Evolutionary conservation across 2,329 filamentous ascomycete species (phyloP).

Genomic region (Colletotrichum brevisporum): DNA sequence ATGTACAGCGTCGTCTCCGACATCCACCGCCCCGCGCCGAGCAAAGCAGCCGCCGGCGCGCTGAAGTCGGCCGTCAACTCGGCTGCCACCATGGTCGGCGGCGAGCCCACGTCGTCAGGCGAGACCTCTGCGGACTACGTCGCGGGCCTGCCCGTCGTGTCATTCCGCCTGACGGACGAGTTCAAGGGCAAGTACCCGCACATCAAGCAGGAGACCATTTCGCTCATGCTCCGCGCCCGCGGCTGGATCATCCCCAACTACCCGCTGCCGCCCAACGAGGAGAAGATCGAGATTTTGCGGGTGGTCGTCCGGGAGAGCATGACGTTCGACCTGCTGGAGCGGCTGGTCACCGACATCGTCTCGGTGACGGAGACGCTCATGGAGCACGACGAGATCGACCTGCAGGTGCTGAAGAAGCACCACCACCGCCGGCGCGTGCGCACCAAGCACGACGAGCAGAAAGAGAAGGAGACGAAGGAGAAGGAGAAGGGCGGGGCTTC

Average conservation of each 20-base stretch:
- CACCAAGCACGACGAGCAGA: conserved; percentile 33
- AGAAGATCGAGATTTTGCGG: conserved; percentile 75
- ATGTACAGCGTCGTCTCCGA: conserved; percentile 77
- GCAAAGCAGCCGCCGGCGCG: conserved; percentile 36
- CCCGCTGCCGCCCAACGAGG: conserved; percentile 72
- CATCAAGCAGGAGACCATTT: conserved; percentile 75
- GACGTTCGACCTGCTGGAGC: conserved; percentile 77
- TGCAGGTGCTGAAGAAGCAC: conserved; percentile 38
- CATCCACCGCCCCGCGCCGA: conserved; percentile 71
- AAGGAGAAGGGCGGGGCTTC: conserved; percentile 15
- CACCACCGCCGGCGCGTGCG: conserved; percentile 25
- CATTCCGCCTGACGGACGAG: conserved; percentile 73
- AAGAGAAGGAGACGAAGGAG: conserved; percentile 29
- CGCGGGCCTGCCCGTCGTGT: conserved; percentile 77
- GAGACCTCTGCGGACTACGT: conserved; percentile 73
- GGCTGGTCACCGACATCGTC: conserved; percentile 73
- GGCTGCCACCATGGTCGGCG: conserved; percentile 56
- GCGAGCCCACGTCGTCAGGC: conserved; percentile 45
- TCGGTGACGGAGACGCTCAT: conserved; percentile 74
- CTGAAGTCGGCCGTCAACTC: conserved; percentile 42
- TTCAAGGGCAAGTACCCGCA: conserved; percentile 74
- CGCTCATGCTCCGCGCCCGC: conserved; percentile 73
- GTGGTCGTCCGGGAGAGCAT: conserved; percentile 77
- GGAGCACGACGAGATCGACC: conserved; percentile 45
- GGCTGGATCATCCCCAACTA: conserved; percentile 83